These are phyloP conservation scores for Silene vulgaris DNA, from an alignment of 179 eudicot genomes.

Conservation along the genomic window DNA sequence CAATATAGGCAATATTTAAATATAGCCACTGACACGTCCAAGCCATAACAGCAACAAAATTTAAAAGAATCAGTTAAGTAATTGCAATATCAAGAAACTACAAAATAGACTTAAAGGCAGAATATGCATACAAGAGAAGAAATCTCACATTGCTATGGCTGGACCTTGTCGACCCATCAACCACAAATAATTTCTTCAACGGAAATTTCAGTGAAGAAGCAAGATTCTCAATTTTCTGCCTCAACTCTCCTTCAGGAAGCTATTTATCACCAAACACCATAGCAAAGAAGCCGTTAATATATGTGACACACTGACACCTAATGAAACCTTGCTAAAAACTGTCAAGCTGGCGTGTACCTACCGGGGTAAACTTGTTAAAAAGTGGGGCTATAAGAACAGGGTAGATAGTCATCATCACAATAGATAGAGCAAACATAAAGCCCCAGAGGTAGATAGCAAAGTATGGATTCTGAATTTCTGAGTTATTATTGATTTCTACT, in stretches of 20 bases:
- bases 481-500: conserved; percentile 21
- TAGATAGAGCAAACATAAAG: conserved; percentile 75
- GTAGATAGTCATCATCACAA: conserved; percentile 92
- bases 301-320: not conserved
- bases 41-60: not conserved
- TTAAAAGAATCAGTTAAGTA: not conserved
- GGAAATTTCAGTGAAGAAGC: conserved; percentile 89
- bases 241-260: conserved; percentile 88
- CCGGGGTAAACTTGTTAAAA: conserved; percentile 95
- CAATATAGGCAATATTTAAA: not conserved
- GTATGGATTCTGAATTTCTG: conserved; percentile 57
- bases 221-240: conserved; percentile 75
- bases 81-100: not conserved
- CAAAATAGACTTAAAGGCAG: not conserved
- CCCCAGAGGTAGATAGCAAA: conserved; percentile 96
- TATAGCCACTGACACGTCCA: not conserved
- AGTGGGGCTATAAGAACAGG: conserved; percentile 91
- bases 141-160: conserved; percentile 95
- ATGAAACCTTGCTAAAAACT: not conserved
- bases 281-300: conserved; percentile 8
- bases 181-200: conserved; percentile 82
- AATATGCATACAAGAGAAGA: conserved; percentile 19
- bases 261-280: conserved; percentile 32
- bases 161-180: conserved; percentile 97
- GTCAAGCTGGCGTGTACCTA: conserved; percentile 32